phyloP scores from a whole-genome alignment of 2,329 filamentous ascomycete species.

The Fusarium mundagurra region DNA sequence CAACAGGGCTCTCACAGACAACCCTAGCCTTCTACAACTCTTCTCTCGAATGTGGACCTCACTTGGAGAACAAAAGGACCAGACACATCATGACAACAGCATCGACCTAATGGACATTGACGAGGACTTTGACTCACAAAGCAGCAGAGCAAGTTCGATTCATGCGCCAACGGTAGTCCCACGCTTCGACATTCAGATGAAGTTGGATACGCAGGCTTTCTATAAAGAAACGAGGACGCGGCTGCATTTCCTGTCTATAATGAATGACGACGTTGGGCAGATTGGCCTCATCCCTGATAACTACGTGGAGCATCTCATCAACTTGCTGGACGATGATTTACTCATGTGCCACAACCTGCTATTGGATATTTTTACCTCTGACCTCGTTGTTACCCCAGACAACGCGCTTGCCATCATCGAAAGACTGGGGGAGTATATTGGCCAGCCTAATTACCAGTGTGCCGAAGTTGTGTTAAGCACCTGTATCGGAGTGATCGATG shows the following conservation, averaged over 20 bases:
- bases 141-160: slow-evolving; percentile 56
- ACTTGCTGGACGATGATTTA: slow-evolving; percentile 62
- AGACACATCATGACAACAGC: slow-evolving; percentile 47
- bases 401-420: slow-evolving; percentile 60
- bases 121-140: slow-evolving; percentile 69
- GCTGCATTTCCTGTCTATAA: slow-evolving; percentile 55
- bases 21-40: slow-evolving; percentile 55
- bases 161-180: slow-evolving; percentile 55
- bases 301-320: slow-evolving; percentile 62
- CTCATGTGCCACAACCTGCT: slow-evolving; percentile 61
- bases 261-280: slow-evolving; percentile 56
- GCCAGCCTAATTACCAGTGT: slow-evolving; percentile 70
- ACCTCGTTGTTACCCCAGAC: slow-evolving; percentile 60
- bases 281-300: slow-evolving; percentile 60
- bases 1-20: slow-evolving; percentile 50
- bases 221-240: slow-evolving; percentile 58
- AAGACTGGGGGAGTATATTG: slow-evolving; percentile 61
- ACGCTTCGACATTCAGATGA: slow-evolving; percentile 56
- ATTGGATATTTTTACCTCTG: slow-evolving; percentile 63
- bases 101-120: slow-evolving; percentile 74
- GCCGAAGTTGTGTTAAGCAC: slow-evolving; percentile 78
- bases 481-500: slow-evolving; percentile 74
- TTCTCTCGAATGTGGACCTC: slow-evolving; percentile 51
- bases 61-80: slow-evolving; percentile 36
- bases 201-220: slow-evolving; percentile 57